Percentiles rank a stretch among this genome's conserved stretches.
Evolutionary conservation across 306 rosid genomes (phyloP).

Genomic region (Echinosophora koreensis): DNA sequence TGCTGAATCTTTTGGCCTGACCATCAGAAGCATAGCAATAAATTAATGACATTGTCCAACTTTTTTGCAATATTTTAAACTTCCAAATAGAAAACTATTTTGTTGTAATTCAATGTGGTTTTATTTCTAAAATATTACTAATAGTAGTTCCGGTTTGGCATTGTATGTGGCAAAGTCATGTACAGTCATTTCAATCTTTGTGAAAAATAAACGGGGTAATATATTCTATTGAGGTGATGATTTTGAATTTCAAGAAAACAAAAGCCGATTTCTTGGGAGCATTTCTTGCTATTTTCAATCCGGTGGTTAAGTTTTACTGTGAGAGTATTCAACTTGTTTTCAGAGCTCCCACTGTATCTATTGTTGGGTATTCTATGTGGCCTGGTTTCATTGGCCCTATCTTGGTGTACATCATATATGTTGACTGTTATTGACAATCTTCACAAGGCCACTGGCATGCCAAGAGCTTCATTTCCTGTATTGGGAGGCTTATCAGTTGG

Average conservation of each 20-base stretch:
- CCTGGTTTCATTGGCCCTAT: slow-evolving; percentile 79
- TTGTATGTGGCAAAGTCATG: slow-evolving; percentile 15
- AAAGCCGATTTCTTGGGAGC: slow-evolving; percentile 8
- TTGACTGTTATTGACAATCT: slow-evolving; percentile 60
- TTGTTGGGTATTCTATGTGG: slow-evolving; percentile 89
- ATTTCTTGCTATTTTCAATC: slow-evolving; percentile 43
- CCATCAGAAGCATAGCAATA: slow-evolving; percentile 20
- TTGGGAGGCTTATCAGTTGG: slow-evolving; percentile 89
- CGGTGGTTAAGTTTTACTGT: slow-evolving; percentile 42
- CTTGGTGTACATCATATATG: slow-evolving; percentile 88
- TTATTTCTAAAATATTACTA: slow-evolving; percentile 11
- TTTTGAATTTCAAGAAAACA: slow-evolving; percentile 32
- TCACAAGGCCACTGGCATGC: slow-evolving; percentile 64
- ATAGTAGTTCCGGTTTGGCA: slow-evolving; percentile 22
- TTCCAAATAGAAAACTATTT: neutral
- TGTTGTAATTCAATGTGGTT: neutral
- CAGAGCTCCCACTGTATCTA: slow-evolving; percentile 98
- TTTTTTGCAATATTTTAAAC: slow-evolving; percentile 32
- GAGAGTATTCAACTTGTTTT: slow-evolving; percentile 60
- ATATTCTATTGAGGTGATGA: slow-evolving; percentile 29
- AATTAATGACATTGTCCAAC: slow-evolving; percentile 16
- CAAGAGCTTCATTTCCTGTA: slow-evolving; percentile 72
- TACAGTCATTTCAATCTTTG: neutral
- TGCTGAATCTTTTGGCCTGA: slow-evolving; percentile 32
- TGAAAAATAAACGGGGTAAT: slow-evolving; percentile 20